Evolutionary conservation across 2,329 filamentous ascomycete genomes (phyloP).

Genomic region (Sclerotinia spermophila): DNA sequence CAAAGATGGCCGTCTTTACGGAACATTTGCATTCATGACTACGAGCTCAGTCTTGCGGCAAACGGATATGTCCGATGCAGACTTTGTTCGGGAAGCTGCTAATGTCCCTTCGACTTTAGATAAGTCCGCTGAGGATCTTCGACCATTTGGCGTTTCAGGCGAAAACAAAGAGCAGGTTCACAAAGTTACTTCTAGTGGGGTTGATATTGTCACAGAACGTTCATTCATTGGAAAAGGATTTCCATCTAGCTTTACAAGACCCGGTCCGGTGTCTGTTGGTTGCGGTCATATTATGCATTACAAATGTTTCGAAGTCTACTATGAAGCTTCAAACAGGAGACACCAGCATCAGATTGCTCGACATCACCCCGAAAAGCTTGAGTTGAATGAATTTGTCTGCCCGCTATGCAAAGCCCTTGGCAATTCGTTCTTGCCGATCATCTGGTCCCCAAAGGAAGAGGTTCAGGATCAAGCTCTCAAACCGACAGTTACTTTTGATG

Average conservation of each 20-base stretch:
- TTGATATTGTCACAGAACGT: conserved; percentile 67
- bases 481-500: conserved; percentile 56
- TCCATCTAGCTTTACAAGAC: conserved; percentile 59
- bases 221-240: conserved; percentile 90
- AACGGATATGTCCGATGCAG: conserved; percentile 76
- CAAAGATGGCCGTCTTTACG: conserved; percentile 82
- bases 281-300: conserved; percentile 99
- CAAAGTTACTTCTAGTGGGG: conserved; percentile 71
- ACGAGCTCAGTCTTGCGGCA: conserved; percentile 84
- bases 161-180: conserved; percentile 77
- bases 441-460: conserved; percentile 91
- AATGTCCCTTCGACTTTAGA: conserved; percentile 79
- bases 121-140: conserved; percentile 73
- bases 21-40: conserved; percentile 85
- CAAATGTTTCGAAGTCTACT: conserved; percentile 89
- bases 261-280: conserved; percentile 80
- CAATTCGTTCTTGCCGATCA: conserved; percentile 89
- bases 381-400: conserved; percentile 86
- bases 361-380: conserved; percentile 81
- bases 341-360: conserved; percentile 91
- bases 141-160: conserved; percentile 86
- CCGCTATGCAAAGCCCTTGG: conserved; percentile 95
- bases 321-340: conserved; percentile 74
- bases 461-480: conserved; percentile 72
- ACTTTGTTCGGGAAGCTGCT: conserved; percentile 79